A percentile compares a stretch with the other conserved stretches of the same genome.
Conservation (phyloP, 495 filamentous ascomycete species). For the Aspergillus sclerotioniger region DNA sequence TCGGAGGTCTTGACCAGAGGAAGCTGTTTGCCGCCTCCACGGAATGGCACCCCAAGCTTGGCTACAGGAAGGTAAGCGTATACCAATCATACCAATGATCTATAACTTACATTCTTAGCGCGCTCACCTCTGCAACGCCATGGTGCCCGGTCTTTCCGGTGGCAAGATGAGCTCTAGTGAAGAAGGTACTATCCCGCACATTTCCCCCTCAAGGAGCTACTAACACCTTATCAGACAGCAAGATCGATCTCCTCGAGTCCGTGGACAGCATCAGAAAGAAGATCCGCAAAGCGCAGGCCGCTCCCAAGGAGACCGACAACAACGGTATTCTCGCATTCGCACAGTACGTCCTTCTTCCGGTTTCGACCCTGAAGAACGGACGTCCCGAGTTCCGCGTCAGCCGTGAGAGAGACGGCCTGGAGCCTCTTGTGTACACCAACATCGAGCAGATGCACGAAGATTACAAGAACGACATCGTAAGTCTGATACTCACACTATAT, state of each 20-base stretch:
- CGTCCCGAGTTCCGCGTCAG: conserved; percentile 38
- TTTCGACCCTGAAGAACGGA: conserved; percentile 39
- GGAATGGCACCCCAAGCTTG: conserved; percentile 45
- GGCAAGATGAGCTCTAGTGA: conserved; percentile 76
- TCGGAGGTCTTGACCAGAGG: conserved; percentile 73
- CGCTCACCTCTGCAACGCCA: conserved; percentile 86
- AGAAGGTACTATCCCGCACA: conserved; percentile 21
- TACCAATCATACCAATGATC: too few relatives aligned
- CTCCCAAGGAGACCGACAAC: conserved; percentile 71
- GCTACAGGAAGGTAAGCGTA: conserved; percentile 44
- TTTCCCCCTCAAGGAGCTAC: neutral
- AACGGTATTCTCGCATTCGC: conserved; percentile 85
- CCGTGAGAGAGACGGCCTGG: conserved; percentile 38
- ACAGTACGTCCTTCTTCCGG: conserved; percentile 80
- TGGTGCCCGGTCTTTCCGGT: conserved; percentile 83
- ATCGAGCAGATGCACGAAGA: conserved; percentile 72
- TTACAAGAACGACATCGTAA: conserved; percentile 75
- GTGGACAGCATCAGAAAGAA: conserved; percentile 72
- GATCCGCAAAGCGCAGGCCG: conserved; percentile 76
- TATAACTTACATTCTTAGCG: conserved; percentile 35
- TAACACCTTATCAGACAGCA: conserved; percentile 29
- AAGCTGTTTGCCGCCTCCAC: conserved; percentile 86
- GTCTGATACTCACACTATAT: neutral
- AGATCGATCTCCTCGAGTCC: conserved; percentile 87
- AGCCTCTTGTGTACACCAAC: conserved; percentile 72